Percentiles rank a stretch among this genome's conserved stretches.
phyloP scores from a whole-genome alignment of 495 filamentous ascomycete species.

The Lophium mytilinum region DNA sequence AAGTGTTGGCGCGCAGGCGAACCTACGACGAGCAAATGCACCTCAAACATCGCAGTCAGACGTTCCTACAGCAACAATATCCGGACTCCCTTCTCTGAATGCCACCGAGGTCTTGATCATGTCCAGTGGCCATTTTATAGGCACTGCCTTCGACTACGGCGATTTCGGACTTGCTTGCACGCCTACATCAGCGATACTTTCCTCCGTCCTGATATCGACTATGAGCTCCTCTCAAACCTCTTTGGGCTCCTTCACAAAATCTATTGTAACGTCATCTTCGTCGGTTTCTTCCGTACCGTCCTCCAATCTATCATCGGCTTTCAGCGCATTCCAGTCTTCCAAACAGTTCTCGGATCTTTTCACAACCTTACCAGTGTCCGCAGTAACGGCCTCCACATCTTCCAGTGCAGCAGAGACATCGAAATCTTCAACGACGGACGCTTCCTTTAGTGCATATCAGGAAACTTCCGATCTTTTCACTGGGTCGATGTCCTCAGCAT shows the following conservation, averaged over 20 bases:
- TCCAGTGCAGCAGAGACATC: no score
- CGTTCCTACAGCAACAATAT: background rate
- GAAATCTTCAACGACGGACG: no score
- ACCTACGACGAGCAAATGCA: background rate
- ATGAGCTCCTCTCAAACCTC: background rate
- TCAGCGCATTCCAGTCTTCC: background rate
- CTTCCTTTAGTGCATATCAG: no score
- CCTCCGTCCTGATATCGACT: background rate
- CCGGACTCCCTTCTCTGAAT: background rate
- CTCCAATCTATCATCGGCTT: background rate
- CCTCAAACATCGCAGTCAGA: background rate
- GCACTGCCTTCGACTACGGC: background rate
- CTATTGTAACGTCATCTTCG: background rate
- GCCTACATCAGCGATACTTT: background rate
- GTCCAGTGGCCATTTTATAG: background rate
- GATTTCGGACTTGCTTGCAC: background rate
- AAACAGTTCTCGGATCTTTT: background rate
- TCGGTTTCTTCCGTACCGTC: background rate
- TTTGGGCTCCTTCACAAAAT: background rate
- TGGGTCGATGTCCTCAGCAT: no score
- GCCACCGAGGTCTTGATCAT: background rate
- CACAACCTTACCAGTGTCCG: no score
- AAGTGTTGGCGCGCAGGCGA: background rate
- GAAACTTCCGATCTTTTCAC: no score
- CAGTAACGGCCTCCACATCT: no score